Evolutionary conservation across 2,329 filamentous ascomycete genomes (phyloP), one percentile per base, ranked within the genome.

Genomic region (Phoma sp.): DNA sequence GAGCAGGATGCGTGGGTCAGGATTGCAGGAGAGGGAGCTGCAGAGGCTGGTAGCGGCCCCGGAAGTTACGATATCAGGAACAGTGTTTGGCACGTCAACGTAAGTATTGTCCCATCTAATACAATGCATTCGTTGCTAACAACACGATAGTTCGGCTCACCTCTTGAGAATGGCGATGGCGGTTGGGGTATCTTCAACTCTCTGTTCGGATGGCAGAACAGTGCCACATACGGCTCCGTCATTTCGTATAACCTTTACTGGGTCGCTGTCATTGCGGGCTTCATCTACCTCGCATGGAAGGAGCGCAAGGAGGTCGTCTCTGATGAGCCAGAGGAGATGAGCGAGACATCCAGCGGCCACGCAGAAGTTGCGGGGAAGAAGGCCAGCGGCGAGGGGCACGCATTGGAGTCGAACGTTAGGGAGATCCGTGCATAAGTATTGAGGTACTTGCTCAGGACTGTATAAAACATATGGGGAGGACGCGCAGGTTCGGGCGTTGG

Each of bases 101-200:
- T 87, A 75, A 77, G 85, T 81, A 14, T 17, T 23, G 12, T 30
- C 17, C 18, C 17, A 7, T 1, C 4, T 7, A 2, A 4, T 23
- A 15, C 17, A 2, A 7, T 39, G 6, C 18, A 7, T 21, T 7
- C 14, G 43, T 40, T 29, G 42, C 57, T 63, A 42, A 58, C 14
- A 12, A n/a, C 4, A 1, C 4, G 0, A 12, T 36, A 90, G 86
- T 96, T 90, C 79, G 95, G 91, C 73, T 93, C 85, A 65, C 88
- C 91, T 0, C 77, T 86, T 46, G 75, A 87, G 32, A 87, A 91
- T 58, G 88, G 89, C 23, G 88, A 88, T 40, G 87, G 88, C 30
- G 90, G 89, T 37, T 96, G 91, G 92, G 91, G 90, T 49, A 86
- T 96, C 61, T 92, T 96, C 81, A 93, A 96, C 66, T 87, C 90